A percentile compares a stretch with the other conserved stretches of the same genome.
Conservation (phyloP, 148 eudicot species). For the Rhododendron vialii region DNA sequence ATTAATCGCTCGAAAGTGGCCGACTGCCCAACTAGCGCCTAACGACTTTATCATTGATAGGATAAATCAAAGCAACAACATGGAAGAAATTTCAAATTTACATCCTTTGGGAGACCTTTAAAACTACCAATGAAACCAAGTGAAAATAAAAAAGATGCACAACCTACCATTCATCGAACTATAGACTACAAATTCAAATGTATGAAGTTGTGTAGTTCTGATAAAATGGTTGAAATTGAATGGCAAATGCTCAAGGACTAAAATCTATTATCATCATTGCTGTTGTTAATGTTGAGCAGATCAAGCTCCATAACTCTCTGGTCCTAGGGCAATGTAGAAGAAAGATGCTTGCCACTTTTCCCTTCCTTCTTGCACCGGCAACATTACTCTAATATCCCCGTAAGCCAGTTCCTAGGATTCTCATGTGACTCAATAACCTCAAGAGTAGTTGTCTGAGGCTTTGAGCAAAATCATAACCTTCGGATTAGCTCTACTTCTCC, state of each 20-base stretch:
- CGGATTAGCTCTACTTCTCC: not conserved
- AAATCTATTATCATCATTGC: not conserved
- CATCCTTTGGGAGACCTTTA: not conserved
- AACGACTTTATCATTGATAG: too few species aligned
- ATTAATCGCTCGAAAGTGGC: too few species aligned
- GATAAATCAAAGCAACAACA: not conserved
- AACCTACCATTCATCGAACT: not conserved
- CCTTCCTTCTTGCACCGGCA: not conserved
- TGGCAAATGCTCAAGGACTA: not conserved
- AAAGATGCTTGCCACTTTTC: not conserved
- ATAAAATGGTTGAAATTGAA: not conserved
- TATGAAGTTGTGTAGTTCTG: not conserved
- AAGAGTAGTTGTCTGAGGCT: not conserved
- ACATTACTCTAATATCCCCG: not conserved
- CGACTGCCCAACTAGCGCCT: too few species aligned
- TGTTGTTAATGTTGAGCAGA: not conserved
- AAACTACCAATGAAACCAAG: not conserved
- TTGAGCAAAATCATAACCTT: not conserved
- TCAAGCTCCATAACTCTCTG: not conserved
- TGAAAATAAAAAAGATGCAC: not conserved
- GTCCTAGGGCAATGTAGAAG: not conserved
- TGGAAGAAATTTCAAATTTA: not conserved
- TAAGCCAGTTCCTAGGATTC: not conserved
- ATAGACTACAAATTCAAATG: not conserved
- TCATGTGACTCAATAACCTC: not conserved